Evolutionary conservation across 345 rosid genomes (phyloP), one percentile per base, ranked within the genome.

Genomic region (Hevea brasiliensis): DNA sequence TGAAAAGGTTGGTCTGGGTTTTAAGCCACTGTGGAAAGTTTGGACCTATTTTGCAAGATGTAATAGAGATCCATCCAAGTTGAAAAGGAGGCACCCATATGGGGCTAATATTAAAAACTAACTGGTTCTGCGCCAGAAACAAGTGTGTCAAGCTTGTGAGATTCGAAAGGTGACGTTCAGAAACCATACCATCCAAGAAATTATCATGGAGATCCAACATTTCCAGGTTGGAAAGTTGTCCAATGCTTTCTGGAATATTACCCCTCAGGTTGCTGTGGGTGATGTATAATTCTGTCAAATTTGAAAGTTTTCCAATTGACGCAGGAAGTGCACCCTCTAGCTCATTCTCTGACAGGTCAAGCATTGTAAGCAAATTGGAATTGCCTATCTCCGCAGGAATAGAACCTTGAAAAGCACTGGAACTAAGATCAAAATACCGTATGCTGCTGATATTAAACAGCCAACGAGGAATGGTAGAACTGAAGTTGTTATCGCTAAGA

Each of bases 391-490:
- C 50, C 21, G 11, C 50, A 23, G 76, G 70, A 13, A 79, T 21
- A 21, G 63, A 50, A 20, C 79, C 82, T n/a, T n/a, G n/a, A n/a
- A 81, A 59, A 27, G 27, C 12, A 51, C 62, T 72, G 42, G 17
- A 18, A 37, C 42, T 35, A 12, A 80, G 74, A 37, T 54, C n/a
- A 27, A 63, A 67, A 15, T 9, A 0, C 7, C n/a, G 7, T 56
- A 80, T 76, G 50, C 53, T 57, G 47, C 54, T 80, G 13, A 76
- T 48, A 12, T 72, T 80, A 61, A 73, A 72, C 32, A 72, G 58
- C 80, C 77, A 80, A 21, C 21, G 8, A 70, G 80, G 77, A 0
- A 80, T 56, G 40, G 53, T 24, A 27, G 74, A 48, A 56, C 58
- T 66, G 76, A 81, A 74, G 40, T 68, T 21, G 70, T 65, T 79